Percentiles rank a stretch among this genome's conserved stretches.
Conservation (phyloP, 805 yeast species). For the Komagataella pastoris region DNA sequence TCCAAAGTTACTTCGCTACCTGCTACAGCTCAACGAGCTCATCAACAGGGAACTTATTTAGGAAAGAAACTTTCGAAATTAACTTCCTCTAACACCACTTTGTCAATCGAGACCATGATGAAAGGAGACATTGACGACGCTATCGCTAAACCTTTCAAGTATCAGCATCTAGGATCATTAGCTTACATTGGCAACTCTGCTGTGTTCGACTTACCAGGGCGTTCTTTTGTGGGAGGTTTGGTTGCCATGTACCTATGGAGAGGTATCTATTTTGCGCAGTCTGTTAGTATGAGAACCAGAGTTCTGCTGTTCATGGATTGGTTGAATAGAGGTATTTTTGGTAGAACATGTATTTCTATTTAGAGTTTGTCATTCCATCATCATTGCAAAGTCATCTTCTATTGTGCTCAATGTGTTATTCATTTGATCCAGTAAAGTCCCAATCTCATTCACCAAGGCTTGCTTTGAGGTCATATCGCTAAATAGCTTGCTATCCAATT, state of each 20-base stretch:
- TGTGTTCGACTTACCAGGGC: slow-evolving; percentile 49
- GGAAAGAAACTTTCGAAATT: slow-evolving; percentile 46
- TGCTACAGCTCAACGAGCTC: slow-evolving; percentile 64
- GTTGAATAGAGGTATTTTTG: slow-evolving; percentile 48
- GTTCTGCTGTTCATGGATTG: slow-evolving; percentile 54
- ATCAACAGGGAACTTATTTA: slow-evolving; percentile 56
- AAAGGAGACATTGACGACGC: slow-evolving; percentile 46
- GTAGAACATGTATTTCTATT: slow-evolving; percentile 15
- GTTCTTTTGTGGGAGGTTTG: slow-evolving; percentile 50
- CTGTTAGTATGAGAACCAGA: slow-evolving; percentile 51
- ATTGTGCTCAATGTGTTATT: not conserved
- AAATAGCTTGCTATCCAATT: not conserved
- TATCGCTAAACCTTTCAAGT: slow-evolving; percentile 42
- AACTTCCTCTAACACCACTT: slow-evolving; percentile 29
- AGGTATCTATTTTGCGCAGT: slow-evolving; percentile 55
- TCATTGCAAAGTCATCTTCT: not conserved
- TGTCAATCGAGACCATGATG: slow-evolving; percentile 28
- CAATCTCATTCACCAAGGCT: not conserved
- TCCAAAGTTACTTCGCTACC: slow-evolving; percentile 55
- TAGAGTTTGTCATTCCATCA: not conserved
- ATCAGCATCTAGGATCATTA: slow-evolving; percentile 51
- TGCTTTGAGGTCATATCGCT: not conserved
- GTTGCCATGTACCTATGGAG: slow-evolving; percentile 68
- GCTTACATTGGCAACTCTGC: slow-evolving; percentile 65
- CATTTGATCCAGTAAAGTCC: not conserved